Evolutionary conservation across 2,329 filamentous ascomycete genomes (phyloP), one percentile per base, ranked within the genome.

Genomic region (Thelonectria rubi): DNA sequence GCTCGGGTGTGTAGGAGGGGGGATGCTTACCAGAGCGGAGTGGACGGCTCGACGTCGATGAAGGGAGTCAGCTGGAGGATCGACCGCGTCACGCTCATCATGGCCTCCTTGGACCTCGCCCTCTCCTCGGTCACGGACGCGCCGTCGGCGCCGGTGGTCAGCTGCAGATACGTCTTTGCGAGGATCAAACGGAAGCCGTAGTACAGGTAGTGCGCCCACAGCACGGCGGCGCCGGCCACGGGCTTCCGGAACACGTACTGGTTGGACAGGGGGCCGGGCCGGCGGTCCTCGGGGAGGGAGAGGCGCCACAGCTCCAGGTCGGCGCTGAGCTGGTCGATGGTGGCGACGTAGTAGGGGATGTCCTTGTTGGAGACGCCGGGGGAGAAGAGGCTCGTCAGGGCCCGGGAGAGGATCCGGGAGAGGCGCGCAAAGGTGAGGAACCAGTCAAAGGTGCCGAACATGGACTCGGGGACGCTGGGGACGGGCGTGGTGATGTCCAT

Each of bases 141-240:
- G 21, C 39, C 18, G 15, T 50, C 53, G 6, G 24, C 18, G 15
- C 51, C 52, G 8, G 46, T 20, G 2, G 61, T 39, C 12, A 63
- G 46, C 11, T 63, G 68, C 3, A 68, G 47, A 11, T 63, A 63
- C 2, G 61, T 63, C 2, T 64, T 55, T 0, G 62, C 30, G 0
- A 70, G 52, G 14, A 70, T 59, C 3, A 70, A 57, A 1, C 55
- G 64, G 2, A 69, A 57, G 6, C 68, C 65, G 30, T 65, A 61
- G 39, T 69, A 70, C 3, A 70, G 64, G 20, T 63, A 67, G 11
- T 67, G 66, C 0, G 67, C 48, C 64, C 67, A 70, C 0, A 70
- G 60, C 1, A 45, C 30, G 1, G 66, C 43, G 4, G 54, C 24
- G 0, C 62, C 67, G 0, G 59, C 55, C 1, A 67, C 8, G 1